Percentiles rank a stretch among this genome's conserved stretches.
Conservation (phyloP, 1,284 basidiomycete genomes). For the Leccinum fuscescens region DNA sequence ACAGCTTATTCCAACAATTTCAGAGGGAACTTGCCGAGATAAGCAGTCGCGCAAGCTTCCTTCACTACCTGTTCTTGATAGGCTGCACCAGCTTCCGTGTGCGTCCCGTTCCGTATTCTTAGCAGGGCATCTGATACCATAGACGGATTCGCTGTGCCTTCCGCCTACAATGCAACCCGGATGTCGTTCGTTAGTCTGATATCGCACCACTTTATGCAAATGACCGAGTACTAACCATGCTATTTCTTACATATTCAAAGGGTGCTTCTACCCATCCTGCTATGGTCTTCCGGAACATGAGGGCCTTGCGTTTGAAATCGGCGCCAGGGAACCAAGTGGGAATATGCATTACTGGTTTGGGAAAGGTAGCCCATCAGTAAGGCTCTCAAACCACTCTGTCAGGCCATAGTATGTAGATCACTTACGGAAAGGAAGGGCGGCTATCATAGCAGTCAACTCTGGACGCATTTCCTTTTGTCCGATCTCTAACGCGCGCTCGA, state of each 20-base stretch:
- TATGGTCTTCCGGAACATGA: slow-evolving; percentile 3
- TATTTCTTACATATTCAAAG: slow-evolving; percentile 23
- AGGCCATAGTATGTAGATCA: neutral
- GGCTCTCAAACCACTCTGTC: neutral
- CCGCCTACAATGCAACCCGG: slow-evolving; percentile 8
- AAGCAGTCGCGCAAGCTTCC: slow-evolving; percentile 22
- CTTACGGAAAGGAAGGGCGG: slow-evolving; percentile 22
- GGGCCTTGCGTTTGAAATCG: slow-evolving; percentile 17
- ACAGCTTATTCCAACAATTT: slow-evolving; percentile 4
- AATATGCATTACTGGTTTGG: slow-evolving; percentile 17
- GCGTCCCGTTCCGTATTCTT: slow-evolving; percentile 7
- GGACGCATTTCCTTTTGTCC: slow-evolving; percentile 17
- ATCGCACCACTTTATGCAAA: neutral
- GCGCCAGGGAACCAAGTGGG: slow-evolving; percentile 28
- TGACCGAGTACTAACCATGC: slow-evolving; percentile 18
- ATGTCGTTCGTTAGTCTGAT: neutral
- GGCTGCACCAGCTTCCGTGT: slow-evolving; percentile 8
- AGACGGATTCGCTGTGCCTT: slow-evolving; percentile 22
- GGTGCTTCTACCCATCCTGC: slow-evolving; percentile 18
- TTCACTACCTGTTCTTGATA: slow-evolving; percentile 22
- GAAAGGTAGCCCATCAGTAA: neutral
- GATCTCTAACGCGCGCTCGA: slow-evolving; percentile 12
- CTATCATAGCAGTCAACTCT: slow-evolving; percentile 19
- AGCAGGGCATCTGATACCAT: slow-evolving; percentile 24
- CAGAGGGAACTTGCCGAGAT: slow-evolving; percentile 10